Base-by-base conservation (phyloP, 169 alveolate species). In the Besnoitia besnoiti region DNA sequence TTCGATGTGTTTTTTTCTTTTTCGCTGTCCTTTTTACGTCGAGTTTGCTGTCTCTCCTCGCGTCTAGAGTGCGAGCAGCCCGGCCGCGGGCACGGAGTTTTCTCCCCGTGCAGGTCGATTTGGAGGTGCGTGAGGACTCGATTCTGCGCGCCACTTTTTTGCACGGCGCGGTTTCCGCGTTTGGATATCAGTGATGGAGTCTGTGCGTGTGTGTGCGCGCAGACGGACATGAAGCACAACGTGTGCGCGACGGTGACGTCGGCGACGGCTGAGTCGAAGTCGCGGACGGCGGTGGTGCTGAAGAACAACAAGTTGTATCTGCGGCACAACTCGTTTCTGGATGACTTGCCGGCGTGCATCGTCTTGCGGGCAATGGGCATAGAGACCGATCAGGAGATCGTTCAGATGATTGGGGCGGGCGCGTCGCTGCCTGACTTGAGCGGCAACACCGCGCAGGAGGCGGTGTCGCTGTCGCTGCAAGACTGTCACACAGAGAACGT, bases 301-400 rank as follows among this genome's bases (percentile, higher is more conserved):
- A 99, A 98, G 96, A 98, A 98, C 90, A 97, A 97, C 85, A 98
- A 97, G 92, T 95, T 98, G 77, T 99, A 98, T 92, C 95, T 99
- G 80, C 97, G 99, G 67, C 99, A 98, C 92, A 99, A 99, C 94
- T 97, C 99, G 35, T 98, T 98, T 42, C 10, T 97, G 75, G 99
- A 98, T 90, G 99, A 99, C 91, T 98, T 99, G 67, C 99, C 99
- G 37, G 95, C 99, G 84, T 96, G 99, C 94, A 98, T 99, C 61
- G 96, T 98, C n/a, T 97, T 99, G 76, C 98, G 98, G 95, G 99
- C 99, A 4, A 96, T 99, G 99, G 99, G 99, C 42, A 97, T 99
- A 44, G 98, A 98, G 90, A 96, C 99, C 62, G 99, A 99, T 94
- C 99, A 99, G 96, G 99, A 99, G 95, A 98, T 99, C 46, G 96